Evolutionary conservation across 768 basidiomycete species (phyloP), one percentile per base, ranked within the genome.

Genomic region (Serendipita vermifera): DNA sequence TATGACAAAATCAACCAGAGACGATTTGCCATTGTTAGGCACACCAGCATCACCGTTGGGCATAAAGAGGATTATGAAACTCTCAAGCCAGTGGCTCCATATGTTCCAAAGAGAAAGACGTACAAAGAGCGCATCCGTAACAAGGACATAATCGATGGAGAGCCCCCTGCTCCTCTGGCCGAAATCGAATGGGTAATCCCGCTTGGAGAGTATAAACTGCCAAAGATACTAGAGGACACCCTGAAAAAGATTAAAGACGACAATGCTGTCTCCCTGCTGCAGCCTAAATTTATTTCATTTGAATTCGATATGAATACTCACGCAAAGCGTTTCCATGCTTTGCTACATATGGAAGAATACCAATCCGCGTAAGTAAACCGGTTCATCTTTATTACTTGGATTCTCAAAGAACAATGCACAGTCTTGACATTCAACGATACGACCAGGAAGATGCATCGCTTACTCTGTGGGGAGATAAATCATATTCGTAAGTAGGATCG

Each of bases 311-410:
- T 61, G 14, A 58, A 67, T 2, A 73, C 74, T 1, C 78, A 81
- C 59, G 69, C 68, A 1, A 55, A 62, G 2, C 71, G 72, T 64
- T 79, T 77, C 63, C 72, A 74, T 59, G 63, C 65, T 11, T 51
- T 80, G 57, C 61, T 81, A 5, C 73, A 72, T 65, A 64, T 77
- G 15, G 79, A 81, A 59, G 78, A 78, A 57, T 68, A 73, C 57
- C 73, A 73, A 54, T 70, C 72, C 64, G 70, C 68, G 77, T 74
- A 55, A 35, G 69, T 64, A 31, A n/a, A n/a, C n/a, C n/a, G n/a
- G n/a, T n/a, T n/a, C n/a, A n/a, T 5, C 7, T 57, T 36, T n/a
- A 5, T 5, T 26, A 17, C 35, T 39, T 55, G 11, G 40, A 22
- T 54, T 15, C 33, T 20, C 58, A 63, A 27, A 3, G 4, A 11